Evolutionary conservation across 768 basidiomycete genomes (phyloP).

Genomic region (Baorangia bicolor): DNA sequence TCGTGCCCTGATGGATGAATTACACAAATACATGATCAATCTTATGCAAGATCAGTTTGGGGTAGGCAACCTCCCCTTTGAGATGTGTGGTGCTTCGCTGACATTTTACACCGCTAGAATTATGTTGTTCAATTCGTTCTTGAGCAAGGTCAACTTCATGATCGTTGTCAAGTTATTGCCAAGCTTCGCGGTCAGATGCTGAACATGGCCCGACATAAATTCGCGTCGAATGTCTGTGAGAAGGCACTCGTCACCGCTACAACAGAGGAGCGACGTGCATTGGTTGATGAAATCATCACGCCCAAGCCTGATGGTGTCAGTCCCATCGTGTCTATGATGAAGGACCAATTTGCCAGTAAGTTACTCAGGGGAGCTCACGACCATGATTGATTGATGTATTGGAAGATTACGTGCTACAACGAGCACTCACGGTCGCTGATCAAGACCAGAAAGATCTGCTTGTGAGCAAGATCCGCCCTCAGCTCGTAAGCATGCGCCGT

Average conservation of each 20-base stretch:
- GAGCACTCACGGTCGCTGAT: conserved; percentile 66
- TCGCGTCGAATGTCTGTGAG: conserved; percentile 95
- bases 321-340: conserved; percentile 70
- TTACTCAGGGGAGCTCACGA: conserved; percentile 13
- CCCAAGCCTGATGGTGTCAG: conserved; percentile 63
- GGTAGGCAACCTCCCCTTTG: conserved; percentile 42
- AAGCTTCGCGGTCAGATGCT: conserved; percentile 78
- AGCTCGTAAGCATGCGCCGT: conserved; percentile 68
- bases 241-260: conserved; percentile 76
- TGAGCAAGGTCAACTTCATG: conserved; percentile 71
- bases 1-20: conserved; percentile 75
- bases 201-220: conserved; percentile 82
- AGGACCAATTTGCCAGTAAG: conserved; percentile 88
- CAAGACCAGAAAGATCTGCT: conserved; percentile 70
- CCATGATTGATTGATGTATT: not conserved
- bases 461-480: conserved; percentile 59
- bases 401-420: conserved; percentile 83
- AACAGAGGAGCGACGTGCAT: conserved; percentile 56
- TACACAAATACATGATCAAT: conserved; percentile 65
- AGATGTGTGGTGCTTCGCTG: not conserved
- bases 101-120: conserved; percentile 51
- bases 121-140: conserved; percentile 96
- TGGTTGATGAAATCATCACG: conserved; percentile 82
- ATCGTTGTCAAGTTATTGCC: conserved; percentile 62
- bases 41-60: conserved; percentile 93